Evolutionary conservation across 75 land plant species (phyloP).

Genomic region (Picea glauca): DNA sequence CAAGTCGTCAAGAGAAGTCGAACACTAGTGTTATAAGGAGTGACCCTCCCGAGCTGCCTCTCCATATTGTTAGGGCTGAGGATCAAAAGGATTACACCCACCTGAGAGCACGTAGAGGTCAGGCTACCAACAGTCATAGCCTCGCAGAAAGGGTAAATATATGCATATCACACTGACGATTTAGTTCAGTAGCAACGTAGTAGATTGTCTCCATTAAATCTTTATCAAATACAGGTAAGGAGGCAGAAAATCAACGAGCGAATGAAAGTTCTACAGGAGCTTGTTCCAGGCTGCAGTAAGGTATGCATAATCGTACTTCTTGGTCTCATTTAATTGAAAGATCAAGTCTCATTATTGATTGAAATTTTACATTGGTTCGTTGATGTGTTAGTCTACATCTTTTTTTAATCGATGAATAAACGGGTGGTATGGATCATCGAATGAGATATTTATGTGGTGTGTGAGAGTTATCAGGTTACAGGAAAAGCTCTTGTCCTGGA

Average conservation of each 20-base stretch:
- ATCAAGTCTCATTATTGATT: background rate
- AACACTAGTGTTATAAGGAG: too few species aligned
- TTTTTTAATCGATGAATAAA: background rate
- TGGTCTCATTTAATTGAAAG: too few species aligned
- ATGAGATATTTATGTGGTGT: too few species aligned
- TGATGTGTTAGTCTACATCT: background rate
- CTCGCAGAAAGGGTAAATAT: constrained; percentile 12
- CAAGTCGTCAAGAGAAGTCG: too few species aligned
- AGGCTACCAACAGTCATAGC: constrained; percentile 13
- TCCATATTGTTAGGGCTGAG: too few species aligned
- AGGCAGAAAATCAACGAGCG: constrained; percentile 32
- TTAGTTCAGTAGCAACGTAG: too few species aligned
- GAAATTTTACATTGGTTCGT: background rate
- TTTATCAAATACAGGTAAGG: constrained; percentile 14
- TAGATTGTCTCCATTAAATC: too few species aligned
- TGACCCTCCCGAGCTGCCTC: too few species aligned
- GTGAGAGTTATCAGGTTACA: constrained; percentile 15
- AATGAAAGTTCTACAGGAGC: constrained; percentile 30
- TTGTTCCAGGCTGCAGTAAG: constrained; percentile 34
- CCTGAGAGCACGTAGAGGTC: constrained; percentile 1
- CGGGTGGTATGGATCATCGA: too few species aligned
- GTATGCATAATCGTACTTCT: background rate
- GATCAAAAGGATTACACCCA: background rate
- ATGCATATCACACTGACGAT: too few species aligned
- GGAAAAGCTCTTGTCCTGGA: constrained; percentile 47